These are phyloP conservation scores for Apodospora peruviana DNA, from an alignment of 495 filamentous ascomycete genomes.

Conservation along the genomic window DNA sequence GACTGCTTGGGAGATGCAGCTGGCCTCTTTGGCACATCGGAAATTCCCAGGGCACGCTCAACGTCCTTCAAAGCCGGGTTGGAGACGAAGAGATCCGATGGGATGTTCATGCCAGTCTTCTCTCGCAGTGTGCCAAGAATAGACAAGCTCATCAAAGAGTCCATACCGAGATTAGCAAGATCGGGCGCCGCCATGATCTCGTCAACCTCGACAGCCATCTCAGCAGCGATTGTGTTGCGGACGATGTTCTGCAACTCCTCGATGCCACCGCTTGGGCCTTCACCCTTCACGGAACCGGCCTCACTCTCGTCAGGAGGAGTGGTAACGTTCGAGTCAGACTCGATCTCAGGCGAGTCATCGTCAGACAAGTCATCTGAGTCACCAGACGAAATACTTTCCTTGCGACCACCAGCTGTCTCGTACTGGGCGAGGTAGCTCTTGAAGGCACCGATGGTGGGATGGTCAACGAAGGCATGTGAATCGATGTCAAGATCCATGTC, in stretches of 20 bases:
- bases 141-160: slow-evolving; percentile 54
- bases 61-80: slow-evolving; percentile 43
- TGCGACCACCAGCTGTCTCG: slow-evolving; percentile 30
- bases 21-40: slow-evolving; percentile 30
- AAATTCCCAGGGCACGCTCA: slow-evolving; percentile 42
- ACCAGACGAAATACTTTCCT: slow-evolving; percentile 17
- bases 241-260: slow-evolving; percentile 47
- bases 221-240: slow-evolving; percentile 56
- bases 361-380: slow-evolving; percentile 33
- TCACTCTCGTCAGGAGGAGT: slow-evolving; percentile 43
- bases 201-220: slow-evolving; percentile 61
- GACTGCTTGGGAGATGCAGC: slow-evolving; percentile 29
- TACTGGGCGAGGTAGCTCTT: slow-evolving; percentile 51
- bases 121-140: slow-evolving; percentile 55
- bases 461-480: slow-evolving; percentile 47
- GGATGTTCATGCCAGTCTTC: slow-evolving; percentile 44
- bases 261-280: slow-evolving; percentile 20
- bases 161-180: slow-evolving; percentile 52
- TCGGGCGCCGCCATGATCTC: slow-evolving; percentile 52
- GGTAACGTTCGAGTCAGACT: slow-evolving; percentile 42
- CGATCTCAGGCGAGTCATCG: slow-evolving; percentile 36
- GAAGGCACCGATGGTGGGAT: slow-evolving; percentile 53
- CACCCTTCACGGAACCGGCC: slow-evolving; percentile 34
- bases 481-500: slow-evolving; percentile 53
- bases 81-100: slow-evolving; percentile 41